Evolutionary conservation across 306 rosid species (phyloP).

Genomic region (Gillenia trifoliata): DNA sequence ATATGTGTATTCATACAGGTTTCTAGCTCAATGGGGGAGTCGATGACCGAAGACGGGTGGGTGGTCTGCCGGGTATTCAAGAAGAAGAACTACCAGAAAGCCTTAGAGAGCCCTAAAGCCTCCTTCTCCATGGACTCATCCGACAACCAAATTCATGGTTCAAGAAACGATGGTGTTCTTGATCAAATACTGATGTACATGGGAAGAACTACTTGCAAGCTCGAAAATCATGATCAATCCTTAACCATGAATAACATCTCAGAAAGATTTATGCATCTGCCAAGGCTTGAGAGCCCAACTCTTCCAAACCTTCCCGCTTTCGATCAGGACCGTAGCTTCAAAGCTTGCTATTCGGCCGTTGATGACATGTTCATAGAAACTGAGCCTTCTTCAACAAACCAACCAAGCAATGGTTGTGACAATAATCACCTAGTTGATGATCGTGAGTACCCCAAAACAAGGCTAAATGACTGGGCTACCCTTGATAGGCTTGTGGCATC

Average conservation of each 20-base stretch:
- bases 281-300: slow-evolving; percentile 45
- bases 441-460: not conserved
- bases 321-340: slow-evolving; percentile 17
- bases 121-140: slow-evolving; percentile 22
- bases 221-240: slow-evolving; percentile 27
- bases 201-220: slow-evolving; percentile 57
- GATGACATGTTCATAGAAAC: slow-evolving; percentile 34
- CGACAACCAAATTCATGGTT: slow-evolving; percentile 3
- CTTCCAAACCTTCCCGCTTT: slow-evolving; percentile 20
- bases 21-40: slow-evolving; percentile 31
- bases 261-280: slow-evolving; percentile 45
- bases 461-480: slow-evolving; percentile 41
- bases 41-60: slow-evolving; percentile 47
- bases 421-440: slow-evolving; percentile 8
- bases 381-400: slow-evolving; percentile 14
- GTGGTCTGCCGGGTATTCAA: slow-evolving; percentile 57
- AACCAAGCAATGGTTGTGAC: not conserved
- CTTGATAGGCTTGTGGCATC: slow-evolving; percentile 53
- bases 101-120: slow-evolving; percentile 40
- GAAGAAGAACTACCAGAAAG: slow-evolving; percentile 54
- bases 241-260: slow-evolving; percentile 7
- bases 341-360: slow-evolving; percentile 9
- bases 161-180: slow-evolving; percentile 40
- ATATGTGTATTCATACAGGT: slow-evolving; percentile 16
- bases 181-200: slow-evolving; percentile 53